A percentile compares a stretch with the other conserved stretches of the same genome.
phyloP scores from a whole-genome alignment of 2,329 filamentous ascomycete genomes.

The Juglanconis juglandina region DNA sequence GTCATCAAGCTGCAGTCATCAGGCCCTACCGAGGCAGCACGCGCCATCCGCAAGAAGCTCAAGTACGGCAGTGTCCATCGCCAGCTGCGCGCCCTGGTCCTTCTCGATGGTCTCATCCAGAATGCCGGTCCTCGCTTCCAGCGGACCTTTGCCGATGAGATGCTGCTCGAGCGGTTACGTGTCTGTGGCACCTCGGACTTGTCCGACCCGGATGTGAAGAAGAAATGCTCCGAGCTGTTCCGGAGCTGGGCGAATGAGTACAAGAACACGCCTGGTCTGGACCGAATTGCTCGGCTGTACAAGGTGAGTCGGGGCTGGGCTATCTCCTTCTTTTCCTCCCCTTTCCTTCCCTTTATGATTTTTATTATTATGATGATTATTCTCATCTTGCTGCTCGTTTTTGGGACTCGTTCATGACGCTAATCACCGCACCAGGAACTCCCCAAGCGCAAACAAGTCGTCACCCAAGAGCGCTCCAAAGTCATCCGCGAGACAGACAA shows the following conservation, averaged over 20 bases:
- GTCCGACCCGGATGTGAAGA: slow-evolving; percentile 79
- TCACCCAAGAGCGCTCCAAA: slow-evolving; percentile 74
- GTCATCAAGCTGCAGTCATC: slow-evolving; percentile 85
- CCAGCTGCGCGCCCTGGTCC: slow-evolving; percentile 80
- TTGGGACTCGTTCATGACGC: too few relatives aligned
- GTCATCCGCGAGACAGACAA: slow-evolving; percentile 78
- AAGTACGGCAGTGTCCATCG: slow-evolving; percentile 96
- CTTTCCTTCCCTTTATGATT: too few relatives aligned
- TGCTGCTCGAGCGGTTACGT: slow-evolving; percentile 83
- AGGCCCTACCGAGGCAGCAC: slow-evolving; percentile 83
- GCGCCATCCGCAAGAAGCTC: slow-evolving; percentile 94
- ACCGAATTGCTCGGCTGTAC: slow-evolving; percentile 76
- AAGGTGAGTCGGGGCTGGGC: slow-evolving; percentile 26
- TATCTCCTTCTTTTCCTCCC: too few relatives aligned
- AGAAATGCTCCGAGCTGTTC: slow-evolving; percentile 85
- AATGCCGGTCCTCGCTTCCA: slow-evolving; percentile 89
- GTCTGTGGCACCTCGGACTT: slow-evolving; percentile 82
- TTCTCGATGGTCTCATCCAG: slow-evolving; percentile 90
- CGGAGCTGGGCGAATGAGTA: slow-evolving; percentile 82
- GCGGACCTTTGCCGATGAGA: slow-evolving; percentile 82
- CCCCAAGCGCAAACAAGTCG: slow-evolving; percentile 65
- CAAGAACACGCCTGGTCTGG: slow-evolving; percentile 74
- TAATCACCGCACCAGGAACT: slow-evolving; percentile 41
- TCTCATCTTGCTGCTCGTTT: too few relatives aligned
- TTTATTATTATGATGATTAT: too few relatives aligned